Conservation (phyloP, 1,284 basidiomycete genomes). For the Moesziomyces globuligerus region DNA sequence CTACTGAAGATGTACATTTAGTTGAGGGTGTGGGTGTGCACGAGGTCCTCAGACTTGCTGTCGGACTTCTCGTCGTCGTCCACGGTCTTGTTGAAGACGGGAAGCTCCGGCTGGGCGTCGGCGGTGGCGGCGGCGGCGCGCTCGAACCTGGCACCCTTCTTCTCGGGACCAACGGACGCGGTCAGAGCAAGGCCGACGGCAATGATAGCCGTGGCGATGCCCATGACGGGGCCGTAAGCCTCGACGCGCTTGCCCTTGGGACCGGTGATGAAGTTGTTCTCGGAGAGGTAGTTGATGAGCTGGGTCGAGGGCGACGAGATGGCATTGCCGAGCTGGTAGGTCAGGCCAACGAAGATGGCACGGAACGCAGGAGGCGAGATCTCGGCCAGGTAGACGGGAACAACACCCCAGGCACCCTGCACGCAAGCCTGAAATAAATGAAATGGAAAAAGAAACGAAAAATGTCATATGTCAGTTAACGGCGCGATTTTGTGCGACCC, state of each 20-base stretch:
- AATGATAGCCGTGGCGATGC: constrained; percentile 49
- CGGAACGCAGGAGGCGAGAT: constrained; percentile 50
- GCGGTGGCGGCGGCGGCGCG: constrained; percentile 40
- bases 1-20: too few relatives aligned
- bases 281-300: constrained; percentile 54
- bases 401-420: constrained; percentile 54
- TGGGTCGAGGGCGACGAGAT: constrained; percentile 67
- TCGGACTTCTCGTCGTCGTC: constrained; percentile 12
- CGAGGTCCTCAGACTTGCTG: constrained; percentile 23
- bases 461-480: constrained; percentile 16
- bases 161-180: constrained; percentile 49
- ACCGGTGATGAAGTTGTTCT: constrained; percentile 27
- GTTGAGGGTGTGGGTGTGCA: constrained; percentile 21
- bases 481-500: constrained; percentile 1
- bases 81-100: constrained; percentile 25
- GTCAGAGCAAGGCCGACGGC: constrained; percentile 31
- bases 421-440: constrained; percentile 31
- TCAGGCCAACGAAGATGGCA: constrained; percentile 49
- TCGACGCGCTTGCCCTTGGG: constrained; percentile 24
- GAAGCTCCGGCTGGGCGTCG: constrained; percentile 19
- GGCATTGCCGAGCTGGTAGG: constrained; percentile 56
- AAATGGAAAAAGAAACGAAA: constrained; percentile 5
- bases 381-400: constrained; percentile 50
- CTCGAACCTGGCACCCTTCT: constrained; percentile 50
- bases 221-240: constrained; percentile 56